These are phyloP conservation scores for Epichloe sylvatica DNA, from an alignment of 2,329 filamentous ascomycete genomes.

Conservation along the genomic window DNA sequence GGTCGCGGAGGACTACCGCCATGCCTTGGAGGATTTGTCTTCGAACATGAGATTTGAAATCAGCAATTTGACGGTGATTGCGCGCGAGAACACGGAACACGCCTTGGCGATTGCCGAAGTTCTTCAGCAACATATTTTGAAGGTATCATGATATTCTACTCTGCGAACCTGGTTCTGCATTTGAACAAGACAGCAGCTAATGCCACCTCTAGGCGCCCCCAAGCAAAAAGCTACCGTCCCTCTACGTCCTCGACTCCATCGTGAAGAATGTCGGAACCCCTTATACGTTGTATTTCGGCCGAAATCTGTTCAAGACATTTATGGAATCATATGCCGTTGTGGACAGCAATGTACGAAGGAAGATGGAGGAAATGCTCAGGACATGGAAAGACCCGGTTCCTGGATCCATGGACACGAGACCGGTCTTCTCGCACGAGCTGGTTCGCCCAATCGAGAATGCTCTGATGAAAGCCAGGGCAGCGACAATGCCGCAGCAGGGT, in stretches of 20 bases:
- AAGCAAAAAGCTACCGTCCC: conserved; percentile 78
- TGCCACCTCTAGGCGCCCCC: conserved; percentile 55
- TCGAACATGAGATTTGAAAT: conserved; percentile 91
- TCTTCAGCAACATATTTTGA: conserved; percentile 83
- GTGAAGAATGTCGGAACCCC: conserved; percentile 98
- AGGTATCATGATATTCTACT: conserved; percentile 42
- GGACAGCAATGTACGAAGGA: conserved; percentile 65
- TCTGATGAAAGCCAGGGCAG: conserved; percentile 63
- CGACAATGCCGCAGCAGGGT: conserved; percentile 41
- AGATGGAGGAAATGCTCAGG: conserved; percentile 93
- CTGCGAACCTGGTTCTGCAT: neutral
- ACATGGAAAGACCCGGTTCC: conserved; percentile 97
- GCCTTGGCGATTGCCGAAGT: conserved; percentile 84
- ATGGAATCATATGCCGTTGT: conserved; percentile 94
- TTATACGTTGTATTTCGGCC: conserved; percentile 88
- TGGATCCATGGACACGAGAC: conserved; percentile 80
- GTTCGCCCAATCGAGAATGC: conserved; percentile 89
- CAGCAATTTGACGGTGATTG: conserved; percentile 92
- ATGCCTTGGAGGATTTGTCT: conserved; percentile 81
- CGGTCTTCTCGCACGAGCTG: conserved; percentile 78
- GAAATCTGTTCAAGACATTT: conserved; percentile 83
- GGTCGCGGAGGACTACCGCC: conserved; percentile 88
- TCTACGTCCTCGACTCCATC: conserved; percentile 95
- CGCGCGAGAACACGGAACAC: conserved; percentile 92
- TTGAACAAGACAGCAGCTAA: conserved; percentile 21